Conservation (phyloP, 75 land plant species). For the Ceratopteris richardii region DNA sequence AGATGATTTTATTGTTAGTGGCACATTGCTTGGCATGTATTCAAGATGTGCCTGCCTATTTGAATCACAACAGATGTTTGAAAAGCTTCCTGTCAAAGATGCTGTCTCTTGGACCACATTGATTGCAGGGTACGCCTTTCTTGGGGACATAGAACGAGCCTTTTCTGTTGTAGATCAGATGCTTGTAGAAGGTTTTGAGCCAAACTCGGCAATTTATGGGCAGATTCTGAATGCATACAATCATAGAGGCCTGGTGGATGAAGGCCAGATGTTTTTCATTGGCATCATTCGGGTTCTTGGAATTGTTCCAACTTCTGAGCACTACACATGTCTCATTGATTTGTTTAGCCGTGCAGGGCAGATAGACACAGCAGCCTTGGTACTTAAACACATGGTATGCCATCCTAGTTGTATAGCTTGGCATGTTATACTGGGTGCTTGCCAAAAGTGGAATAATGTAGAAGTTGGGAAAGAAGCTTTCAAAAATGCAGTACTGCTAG, state of each 20-base stretch:
- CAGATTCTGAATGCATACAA: constrained; percentile 5
- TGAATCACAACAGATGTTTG: constrained; percentile 12
- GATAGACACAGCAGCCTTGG: neutral
- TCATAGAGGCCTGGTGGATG: constrained; percentile 11
- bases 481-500: neutral
- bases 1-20: neutral
- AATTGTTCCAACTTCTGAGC: constrained; percentile 7
- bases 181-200: constrained; percentile 1
- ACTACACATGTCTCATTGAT: constrained; percentile 19
- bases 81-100: constrained; percentile 4
- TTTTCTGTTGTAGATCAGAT: neutral
- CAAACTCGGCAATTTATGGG: neutral
- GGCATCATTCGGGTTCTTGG: neutral
- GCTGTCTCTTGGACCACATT: constrained; percentile 13
- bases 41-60: constrained; percentile 1
- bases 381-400: constrained; percentile 8
- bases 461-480: constrained; percentile 1
- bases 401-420: constrained; percentile 4
- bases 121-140: constrained; percentile 13
- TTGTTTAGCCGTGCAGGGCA: constrained; percentile 14
- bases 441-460: constrained; percentile 6
- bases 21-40: constrained; percentile 11
- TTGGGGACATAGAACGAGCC: constrained; percentile 11
- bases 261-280: constrained; percentile 4
- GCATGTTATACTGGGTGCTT: constrained; percentile 10